phyloP scores from a whole-genome alignment of 805 yeast species.

The Hanseniaspora pseudoguilliermondii region DNA sequence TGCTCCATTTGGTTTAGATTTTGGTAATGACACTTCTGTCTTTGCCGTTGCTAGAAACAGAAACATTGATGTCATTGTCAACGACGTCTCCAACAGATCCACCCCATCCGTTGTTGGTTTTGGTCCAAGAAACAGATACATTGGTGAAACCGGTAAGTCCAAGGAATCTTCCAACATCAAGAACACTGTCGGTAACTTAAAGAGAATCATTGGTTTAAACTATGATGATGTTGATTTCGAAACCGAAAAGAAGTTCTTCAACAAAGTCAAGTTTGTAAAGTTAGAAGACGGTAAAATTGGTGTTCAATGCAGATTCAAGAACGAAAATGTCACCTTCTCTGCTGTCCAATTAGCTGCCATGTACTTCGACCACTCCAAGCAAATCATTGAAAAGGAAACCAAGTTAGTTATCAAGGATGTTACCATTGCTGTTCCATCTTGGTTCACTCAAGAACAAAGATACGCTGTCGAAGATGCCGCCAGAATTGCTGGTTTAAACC shows the following conservation, averaged over 20 bases:
- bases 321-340: constrained; percentile 65
- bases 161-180: constrained; percentile 94
- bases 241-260: constrained; percentile 60
- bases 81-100: constrained; percentile 94
- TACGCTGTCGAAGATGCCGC: constrained; percentile 94
- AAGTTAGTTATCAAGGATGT: constrained; percentile 69
- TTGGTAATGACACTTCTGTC: constrained; percentile 89
- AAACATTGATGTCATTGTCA: constrained; percentile 95
- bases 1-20: constrained; percentile 93
- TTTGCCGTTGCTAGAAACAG: constrained; percentile 95
- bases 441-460: constrained; percentile 96
- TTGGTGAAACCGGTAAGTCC: constrained; percentile 92
- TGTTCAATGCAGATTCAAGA: constrained; percentile 73
- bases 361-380: constrained; percentile 85
- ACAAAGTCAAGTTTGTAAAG: constrained; percentile 52
- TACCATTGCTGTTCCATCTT: constrained; percentile 87
- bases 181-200: constrained; percentile 89
- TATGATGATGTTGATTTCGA: constrained; percentile 55
- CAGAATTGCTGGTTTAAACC: constrained; percentile 90
- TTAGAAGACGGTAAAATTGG: constrained; percentile 64
- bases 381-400: constrained; percentile 67
- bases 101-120: constrained; percentile 91
- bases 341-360: constrained; percentile 87
- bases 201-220: constrained; percentile 78
- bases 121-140: constrained; percentile 73